Percentiles rank a stretch among this genome's conserved stretches.
phyloP scores from a whole-genome alignment of 306 rosid species.

The Cucumis hystrix region DNA sequence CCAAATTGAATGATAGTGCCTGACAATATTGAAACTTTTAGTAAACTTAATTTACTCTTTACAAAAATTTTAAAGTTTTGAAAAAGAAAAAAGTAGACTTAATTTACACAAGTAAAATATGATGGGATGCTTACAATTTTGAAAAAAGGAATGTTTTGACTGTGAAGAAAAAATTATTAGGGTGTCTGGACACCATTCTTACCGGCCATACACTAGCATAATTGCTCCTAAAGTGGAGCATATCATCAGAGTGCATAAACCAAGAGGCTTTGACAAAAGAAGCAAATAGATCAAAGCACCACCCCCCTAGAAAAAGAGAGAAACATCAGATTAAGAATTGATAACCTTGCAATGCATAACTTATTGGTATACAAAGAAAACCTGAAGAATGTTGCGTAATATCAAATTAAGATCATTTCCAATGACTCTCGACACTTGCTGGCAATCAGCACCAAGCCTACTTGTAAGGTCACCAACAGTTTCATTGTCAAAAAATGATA shows the following conservation, averaged over 20 bases:
- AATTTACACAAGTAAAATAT: background rate
- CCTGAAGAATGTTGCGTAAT: conserved; percentile 83
- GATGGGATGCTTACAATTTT: background rate
- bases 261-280: conserved; percentile 83
- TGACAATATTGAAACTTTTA: background rate
- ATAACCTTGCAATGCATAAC: background rate
- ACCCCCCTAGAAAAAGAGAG: conserved; percentile 40
- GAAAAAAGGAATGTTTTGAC: background rate
- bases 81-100: too few species aligned
- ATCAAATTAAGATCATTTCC: conserved; percentile 95
- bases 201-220: conserved; percentile 80
- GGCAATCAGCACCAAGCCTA: conserved; percentile 99
- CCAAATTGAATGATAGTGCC: background rate
- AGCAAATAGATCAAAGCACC: conserved; percentile 78
- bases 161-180: conserved; percentile 9
- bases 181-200: conserved; percentile 14
- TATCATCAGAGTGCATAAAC: conserved; percentile 59
- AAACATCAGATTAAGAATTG: background rate
- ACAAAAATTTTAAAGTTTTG: too few species aligned
- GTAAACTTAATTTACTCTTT: background rate
- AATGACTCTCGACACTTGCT: conserved; percentile 91
- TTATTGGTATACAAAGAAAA: conserved; percentile 15
- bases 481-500: conserved; percentile 84
- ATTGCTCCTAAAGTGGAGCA: conserved; percentile 58
- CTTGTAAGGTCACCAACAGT: conserved; percentile 97